A percentile compares a stretch with the other conserved stretches of the same genome.
phyloP scores from a whole-genome alignment of 2,329 filamentous ascomycete species.

The Epichloe elymi region DNA sequence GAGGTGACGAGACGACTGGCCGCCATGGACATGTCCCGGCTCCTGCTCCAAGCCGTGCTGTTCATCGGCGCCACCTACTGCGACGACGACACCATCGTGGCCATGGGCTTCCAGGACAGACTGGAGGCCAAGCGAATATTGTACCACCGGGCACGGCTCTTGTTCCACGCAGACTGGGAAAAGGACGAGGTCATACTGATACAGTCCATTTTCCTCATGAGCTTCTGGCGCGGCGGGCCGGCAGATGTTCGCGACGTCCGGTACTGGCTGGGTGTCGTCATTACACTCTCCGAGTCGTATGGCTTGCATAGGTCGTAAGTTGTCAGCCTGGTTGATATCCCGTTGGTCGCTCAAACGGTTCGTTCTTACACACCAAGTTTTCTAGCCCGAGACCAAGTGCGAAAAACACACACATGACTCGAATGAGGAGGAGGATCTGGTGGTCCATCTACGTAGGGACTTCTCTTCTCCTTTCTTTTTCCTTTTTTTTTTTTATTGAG shows the following conservation, averaged over 20 bases:
- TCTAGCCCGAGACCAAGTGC: conserved; percentile 15
- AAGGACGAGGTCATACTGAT: conserved; percentile 35
- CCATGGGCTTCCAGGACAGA: conserved; percentile 33
- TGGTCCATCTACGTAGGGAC: conserved; percentile 37
- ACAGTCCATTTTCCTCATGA: conserved; percentile 39
- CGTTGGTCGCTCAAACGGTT: too few relatives aligned
- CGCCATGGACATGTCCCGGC: conserved; percentile 29
- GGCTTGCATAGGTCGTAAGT: conserved; percentile 28
- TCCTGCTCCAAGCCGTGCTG: conserved; percentile 39
- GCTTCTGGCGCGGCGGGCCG: conserved; percentile 40
- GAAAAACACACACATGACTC: conserved; percentile 14
- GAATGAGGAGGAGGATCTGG: conserved; percentile 35
- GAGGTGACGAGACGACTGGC: conserved; percentile 27
- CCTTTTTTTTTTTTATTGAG: background rate
- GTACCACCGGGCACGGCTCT: conserved; percentile 35
- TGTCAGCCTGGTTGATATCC: background rate
- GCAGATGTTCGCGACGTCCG: conserved; percentile 33
- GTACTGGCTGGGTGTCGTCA: conserved; percentile 37
- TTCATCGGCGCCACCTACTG: conserved; percentile 42
- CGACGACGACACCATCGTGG: conserved; percentile 28
- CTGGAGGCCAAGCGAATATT: conserved; percentile 36
- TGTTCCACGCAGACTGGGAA: conserved; percentile 41
- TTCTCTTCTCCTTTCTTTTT: background rate
- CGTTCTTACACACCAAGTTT: background rate
- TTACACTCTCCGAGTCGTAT: conserved; percentile 36